Conservation (phyloP, 371 early-diverging fungal genomes). For the Rhizopus delemar region DNA sequence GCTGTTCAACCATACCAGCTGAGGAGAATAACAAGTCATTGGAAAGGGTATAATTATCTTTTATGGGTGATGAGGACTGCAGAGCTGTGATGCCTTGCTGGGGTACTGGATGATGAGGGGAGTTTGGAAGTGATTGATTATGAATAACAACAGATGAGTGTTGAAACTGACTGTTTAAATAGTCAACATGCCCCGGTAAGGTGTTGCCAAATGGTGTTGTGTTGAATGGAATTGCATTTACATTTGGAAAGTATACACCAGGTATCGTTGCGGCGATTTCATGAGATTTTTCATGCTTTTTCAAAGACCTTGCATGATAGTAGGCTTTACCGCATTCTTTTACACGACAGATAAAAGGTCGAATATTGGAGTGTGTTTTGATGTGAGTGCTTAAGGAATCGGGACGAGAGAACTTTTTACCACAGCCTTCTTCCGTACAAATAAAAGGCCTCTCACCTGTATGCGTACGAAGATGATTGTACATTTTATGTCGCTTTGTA, state of each 20-base stretch:
- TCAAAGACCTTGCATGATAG: slow-evolving; percentile 78
- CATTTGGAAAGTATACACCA: neutral
- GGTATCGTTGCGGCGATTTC: slow-evolving; percentile 18
- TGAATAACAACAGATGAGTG: slow-evolving; percentile 10
- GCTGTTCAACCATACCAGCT: slow-evolving; percentile 35
- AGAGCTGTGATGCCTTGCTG: slow-evolving; percentile 13
- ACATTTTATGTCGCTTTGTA: slow-evolving; percentile 88
- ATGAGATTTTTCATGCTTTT: slow-evolving; percentile 76
- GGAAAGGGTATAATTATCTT: slow-evolving; percentile 26
- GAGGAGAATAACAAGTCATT: slow-evolving; percentile 27
- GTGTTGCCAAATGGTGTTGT: slow-evolving; percentile 8
- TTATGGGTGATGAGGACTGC: slow-evolving; percentile 1
- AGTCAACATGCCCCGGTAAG: slow-evolving; percentile 20
- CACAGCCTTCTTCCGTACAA: slow-evolving; percentile 59
- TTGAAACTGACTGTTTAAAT: slow-evolving; percentile 22
- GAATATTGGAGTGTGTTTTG: slow-evolving; percentile 81
- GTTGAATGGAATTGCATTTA: neutral
- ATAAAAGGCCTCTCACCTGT: slow-evolving; percentile 79
- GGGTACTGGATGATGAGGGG: slow-evolving; percentile 17
- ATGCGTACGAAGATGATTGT: slow-evolving; percentile 86
- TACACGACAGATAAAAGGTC: slow-evolving; percentile 68
- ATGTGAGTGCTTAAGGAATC: slow-evolving; percentile 89
- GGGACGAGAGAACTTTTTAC: slow-evolving; percentile 82
- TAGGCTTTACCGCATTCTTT: slow-evolving; percentile 76
- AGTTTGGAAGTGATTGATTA: slow-evolving; percentile 17